Evolutionary conservation across 2,329 filamentous ascomycete genomes (phyloP).

Genomic region (Trichoderma brevicompactum): DNA sequence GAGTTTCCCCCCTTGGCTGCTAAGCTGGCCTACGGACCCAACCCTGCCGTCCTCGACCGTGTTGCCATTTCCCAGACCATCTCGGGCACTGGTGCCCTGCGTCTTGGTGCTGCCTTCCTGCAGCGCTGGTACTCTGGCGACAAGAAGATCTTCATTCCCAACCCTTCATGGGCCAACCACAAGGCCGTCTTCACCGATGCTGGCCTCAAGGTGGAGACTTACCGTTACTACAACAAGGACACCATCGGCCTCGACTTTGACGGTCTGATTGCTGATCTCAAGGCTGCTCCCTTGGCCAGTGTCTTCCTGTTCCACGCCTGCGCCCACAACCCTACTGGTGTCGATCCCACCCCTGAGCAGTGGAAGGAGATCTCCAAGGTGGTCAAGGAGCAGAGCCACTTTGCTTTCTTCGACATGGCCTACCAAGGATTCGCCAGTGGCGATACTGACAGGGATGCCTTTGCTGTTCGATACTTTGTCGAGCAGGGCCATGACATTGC

Average conservation of each 20-base stretch:
- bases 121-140: slow-evolving; percentile 85
- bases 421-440: slow-evolving; percentile 98
- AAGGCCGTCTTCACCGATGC: slow-evolving; percentile 94
- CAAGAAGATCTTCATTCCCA: slow-evolving; percentile 97
- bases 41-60: slow-evolving; percentile 76
- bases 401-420: slow-evolving; percentile 98
- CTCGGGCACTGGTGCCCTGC: slow-evolving; percentile 93
- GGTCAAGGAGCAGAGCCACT: slow-evolving; percentile 85
- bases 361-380: slow-evolving; percentile 89
- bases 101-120: slow-evolving; percentile 93
- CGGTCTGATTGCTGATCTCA: slow-evolving; percentile 88
- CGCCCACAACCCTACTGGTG: slow-evolving; percentile 96
- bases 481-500: slow-evolving; percentile 87
- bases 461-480: slow-evolving; percentile 90
- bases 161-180: slow-evolving; percentile 81
- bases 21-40: slow-evolving; percentile 83
- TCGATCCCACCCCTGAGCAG: slow-evolving; percentile 89
- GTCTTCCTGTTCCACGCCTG: slow-evolving; percentile 95
- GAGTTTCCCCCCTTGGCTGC: slow-evolving; percentile 93
- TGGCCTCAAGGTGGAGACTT: slow-evolving; percentile 88
- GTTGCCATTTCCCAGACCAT: slow-evolving; percentile 96
- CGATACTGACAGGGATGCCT: slow-evolving; percentile 89
- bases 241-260: slow-evolving; percentile 98
- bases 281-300: slow-evolving; percentile 82
- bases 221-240: slow-evolving; percentile 99